These are phyloP conservation scores for Candida anglica DNA, from an alignment of 805 yeast species.

Conservation along the genomic window DNA sequence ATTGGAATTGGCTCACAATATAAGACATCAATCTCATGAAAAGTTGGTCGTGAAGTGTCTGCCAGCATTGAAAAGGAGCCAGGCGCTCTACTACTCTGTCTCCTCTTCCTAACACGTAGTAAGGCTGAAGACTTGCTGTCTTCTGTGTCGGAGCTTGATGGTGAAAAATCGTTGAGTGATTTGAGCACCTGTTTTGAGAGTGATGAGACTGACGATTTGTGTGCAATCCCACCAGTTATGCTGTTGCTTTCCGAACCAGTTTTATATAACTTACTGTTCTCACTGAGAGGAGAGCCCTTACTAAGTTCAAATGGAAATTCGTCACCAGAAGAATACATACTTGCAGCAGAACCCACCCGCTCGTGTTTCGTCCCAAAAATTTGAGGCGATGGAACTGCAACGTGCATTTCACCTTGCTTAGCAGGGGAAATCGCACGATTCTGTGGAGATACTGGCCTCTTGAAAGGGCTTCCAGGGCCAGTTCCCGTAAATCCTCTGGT, in stretches of 20 bases:
- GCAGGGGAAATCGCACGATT: conserved; percentile 25
- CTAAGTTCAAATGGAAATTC: conserved; percentile 14
- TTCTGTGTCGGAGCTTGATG: conserved; percentile 67
- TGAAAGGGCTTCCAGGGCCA: conserved; percentile 33
- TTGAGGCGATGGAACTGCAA: conserved; percentile 26
- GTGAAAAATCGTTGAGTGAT: conserved; percentile 33
- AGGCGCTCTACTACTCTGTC: conserved; percentile 46
- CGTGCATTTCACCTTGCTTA: conserved; percentile 6
- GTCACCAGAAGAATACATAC: conserved; percentile 29
- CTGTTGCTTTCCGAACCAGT: neutral
- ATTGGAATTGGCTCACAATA: conserved; percentile 87
- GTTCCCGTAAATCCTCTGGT: conserved; percentile 33
- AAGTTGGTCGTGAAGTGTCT: conserved; percentile 3
- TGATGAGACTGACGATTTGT: conserved; percentile 21
- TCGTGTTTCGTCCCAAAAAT: conserved; percentile 23
- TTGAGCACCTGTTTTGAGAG: conserved; percentile 19
- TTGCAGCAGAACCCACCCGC: conserved; percentile 26
- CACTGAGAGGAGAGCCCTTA: conserved; percentile 11
- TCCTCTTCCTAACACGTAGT: conserved; percentile 47
- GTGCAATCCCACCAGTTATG: conserved; percentile 2
- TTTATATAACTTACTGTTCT: no score
- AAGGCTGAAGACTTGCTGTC: conserved; percentile 50
- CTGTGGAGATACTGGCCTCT: conserved; percentile 44
- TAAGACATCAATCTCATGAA: conserved; percentile 55
- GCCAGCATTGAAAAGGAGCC: conserved; percentile 12